These are phyloP conservation scores for Suhomyces prunicola DNA, from an alignment of 805 yeast genomes.

Conservation along the genomic window DNA sequence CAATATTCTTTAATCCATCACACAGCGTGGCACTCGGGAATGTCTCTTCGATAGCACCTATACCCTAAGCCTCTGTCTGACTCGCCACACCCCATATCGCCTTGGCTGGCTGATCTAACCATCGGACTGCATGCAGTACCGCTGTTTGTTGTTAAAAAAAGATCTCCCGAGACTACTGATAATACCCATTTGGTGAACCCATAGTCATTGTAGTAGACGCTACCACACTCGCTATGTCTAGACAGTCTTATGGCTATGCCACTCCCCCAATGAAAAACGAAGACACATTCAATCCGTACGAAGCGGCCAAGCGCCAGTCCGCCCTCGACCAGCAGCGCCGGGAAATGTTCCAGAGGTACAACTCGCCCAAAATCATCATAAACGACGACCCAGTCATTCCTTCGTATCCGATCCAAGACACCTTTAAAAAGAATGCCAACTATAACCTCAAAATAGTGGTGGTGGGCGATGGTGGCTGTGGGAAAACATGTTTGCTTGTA, in stretches of 20 bases:
- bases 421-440: constrained; percentile 15
- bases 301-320: constrained; percentile 20
- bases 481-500: constrained; percentile 77
- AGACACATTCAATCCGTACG: constrained; percentile 24
- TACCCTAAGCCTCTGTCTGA: no score
- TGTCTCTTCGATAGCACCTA: no score
- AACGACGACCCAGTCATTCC: constrained; percentile 39
- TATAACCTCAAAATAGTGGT: constrained; percentile 60
- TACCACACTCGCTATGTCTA: constrained; percentile 1
- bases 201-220: no score
- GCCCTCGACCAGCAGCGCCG: constrained; percentile 18
- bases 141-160: constrained; percentile 3
- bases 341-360: constrained; percentile 19
- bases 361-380: constrained; percentile 27
- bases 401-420: constrained; percentile 26
- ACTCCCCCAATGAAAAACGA: constrained; percentile 1
- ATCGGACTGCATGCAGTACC: not conserved
- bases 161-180: not conserved
- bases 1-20: no score
- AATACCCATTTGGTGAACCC: not conserved
- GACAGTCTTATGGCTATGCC: not conserved
- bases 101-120: not conserved
- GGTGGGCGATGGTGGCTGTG: constrained; percentile 89
- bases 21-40: no score
- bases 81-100: not conserved